Evolutionary conservation across 1,139 yeast species (phyloP), one percentile per base, ranked within the genome.

Genomic region (Pichia sp.): DNA sequence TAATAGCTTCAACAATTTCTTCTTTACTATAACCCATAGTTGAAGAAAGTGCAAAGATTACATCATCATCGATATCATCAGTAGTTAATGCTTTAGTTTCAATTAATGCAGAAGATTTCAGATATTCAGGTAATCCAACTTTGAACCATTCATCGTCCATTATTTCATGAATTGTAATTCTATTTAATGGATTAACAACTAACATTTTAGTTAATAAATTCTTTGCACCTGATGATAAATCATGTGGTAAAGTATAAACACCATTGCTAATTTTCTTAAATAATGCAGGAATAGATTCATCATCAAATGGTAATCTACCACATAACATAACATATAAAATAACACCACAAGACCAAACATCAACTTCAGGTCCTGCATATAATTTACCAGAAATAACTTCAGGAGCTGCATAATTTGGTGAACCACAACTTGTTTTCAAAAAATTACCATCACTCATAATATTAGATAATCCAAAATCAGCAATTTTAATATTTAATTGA

Each of bases 371-470:
- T 5, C 98, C 98, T 2, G 97, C 98, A 57, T 91, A 91, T 45
- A 91, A 72, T 60, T 93, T 89, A 35, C 98, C 98, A 51, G 93
- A 80, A 47, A 91, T 91, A 36, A 91, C 97, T 63, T 91, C 98
- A 0, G 98, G 98, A 0, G 98, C 98, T 2, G 98, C 98, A 60
- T 91, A 91, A 60, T 91, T 89, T 40, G 98, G 97, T 13, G 95
- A 85, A 2, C 98, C 98, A 68, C 98, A 91, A 56, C 91, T 79
- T 1, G 98, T 91, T 60, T 89, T 91, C 58, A 91, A 72, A 57
- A 91, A 91, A 60, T 91, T 91, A 45, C 98, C 98, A 64, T 91
- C 98, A 8, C 96, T 89, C 97, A 91, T 91, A 52, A 91, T 89
- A 61, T 91, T 91, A 29, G 95, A 83, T 44, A 91, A 72, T 14